Percentiles rank a stretch among this genome's conserved stretches.
phyloP scores from a whole-genome alignment of 352 stramenopile genomes.

The Phytophthora sansomeana region DNA sequence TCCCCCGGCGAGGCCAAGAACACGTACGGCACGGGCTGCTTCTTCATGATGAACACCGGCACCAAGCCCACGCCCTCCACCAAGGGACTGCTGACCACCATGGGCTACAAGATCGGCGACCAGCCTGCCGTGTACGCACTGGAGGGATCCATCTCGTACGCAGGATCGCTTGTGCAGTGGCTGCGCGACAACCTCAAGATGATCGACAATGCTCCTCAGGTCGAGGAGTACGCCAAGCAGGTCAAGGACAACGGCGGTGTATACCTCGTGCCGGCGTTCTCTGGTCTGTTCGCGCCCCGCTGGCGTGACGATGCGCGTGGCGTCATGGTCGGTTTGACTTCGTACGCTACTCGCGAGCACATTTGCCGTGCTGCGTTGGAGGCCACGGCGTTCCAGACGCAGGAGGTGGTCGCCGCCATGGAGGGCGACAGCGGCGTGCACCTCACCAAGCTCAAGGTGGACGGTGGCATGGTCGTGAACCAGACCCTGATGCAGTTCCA shows the following conservation, averaged over 20 bases:
- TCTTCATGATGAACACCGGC: slow-evolving; percentile 99
- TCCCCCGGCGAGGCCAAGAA: slow-evolving; percentile 96
- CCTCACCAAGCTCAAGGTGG: slow-evolving; percentile 94
- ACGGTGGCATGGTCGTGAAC: slow-evolving; percentile 98
- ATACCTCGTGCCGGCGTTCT: slow-evolving; percentile 99
- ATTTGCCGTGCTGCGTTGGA: slow-evolving; percentile 97
- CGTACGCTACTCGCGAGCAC: slow-evolving; percentile 95
- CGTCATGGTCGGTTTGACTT: slow-evolving; percentile 96
- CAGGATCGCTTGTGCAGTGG: slow-evolving; percentile 98
- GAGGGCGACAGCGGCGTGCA: slow-evolving; percentile 92
- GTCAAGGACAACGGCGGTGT: slow-evolving; percentile 96
- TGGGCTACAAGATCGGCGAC: slow-evolving; percentile 85
- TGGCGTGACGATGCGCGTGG: slow-evolving; percentile 97
- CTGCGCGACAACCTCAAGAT: slow-evolving; percentile 98
- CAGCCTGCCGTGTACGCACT: slow-evolving; percentile 95
- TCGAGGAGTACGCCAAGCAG: slow-evolving; percentile 88
- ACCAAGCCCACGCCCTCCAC: slow-evolving; percentile 83
- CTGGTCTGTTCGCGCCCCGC: slow-evolving; percentile 96
- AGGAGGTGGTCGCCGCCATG: slow-evolving; percentile 96
- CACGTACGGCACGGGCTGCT: slow-evolving; percentile 99
- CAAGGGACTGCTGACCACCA: slow-evolving; percentile 97
- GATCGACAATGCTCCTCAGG: slow-evolving; percentile 89
- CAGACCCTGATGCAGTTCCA: slow-evolving; percentile 99
- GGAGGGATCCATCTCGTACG: slow-evolving; percentile 97
- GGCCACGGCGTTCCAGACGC: slow-evolving; percentile 96